Evolutionary conservation across 805 yeast genomes (phyloP), one percentile per base, ranked within the genome.

Genomic region (Priceomyces haplophilus): DNA sequence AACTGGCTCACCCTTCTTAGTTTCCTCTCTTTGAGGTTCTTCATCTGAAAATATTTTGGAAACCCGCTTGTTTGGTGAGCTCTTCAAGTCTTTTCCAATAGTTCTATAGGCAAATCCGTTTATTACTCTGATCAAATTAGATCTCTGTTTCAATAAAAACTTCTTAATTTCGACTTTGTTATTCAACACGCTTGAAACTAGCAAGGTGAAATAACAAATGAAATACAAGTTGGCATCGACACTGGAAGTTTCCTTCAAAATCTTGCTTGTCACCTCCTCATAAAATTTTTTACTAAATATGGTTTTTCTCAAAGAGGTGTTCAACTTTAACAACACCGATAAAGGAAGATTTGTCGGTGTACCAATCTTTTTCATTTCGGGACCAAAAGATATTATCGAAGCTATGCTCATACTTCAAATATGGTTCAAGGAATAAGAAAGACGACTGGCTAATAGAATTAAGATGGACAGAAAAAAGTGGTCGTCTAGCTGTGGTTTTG

Each of bases 181-280:
- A 39, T 69, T 57, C 42, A 69, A 55, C 7, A 66, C 47, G 33
- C 67, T 56, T 35, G 72, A 62, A 34, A 65, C 38, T 46, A 68
- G 49, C 25, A 71, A 59, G 8, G 74, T 61, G 49, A 65, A 67
- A 52, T 71, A 71, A 54, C 76, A 71, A 23, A 68, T 56, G 53
- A 71, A 71, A 48, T 71, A 71, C 32, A 71, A 52, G 34, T 60
- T 65, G 4, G 65, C 50, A 50, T 71, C 76, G 16, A 71, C 57
- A 3, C 70, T 65, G 7, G 69, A 37, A 1, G 66, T 40, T 17
- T 51, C 55, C 30, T 63, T 39, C 43, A 71, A 59, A 10, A 71
- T 58, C 47, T 70, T 69, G 41, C 67, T 71, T 44, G 60, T 65
- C 46, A 71, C 60, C 41, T 69, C 71, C 49, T 62, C 65, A 51